These are phyloP conservation scores for Collariella sp. DNA, from an alignment of 495 filamentous ascomycete species.

Conservation along the genomic window DNA sequence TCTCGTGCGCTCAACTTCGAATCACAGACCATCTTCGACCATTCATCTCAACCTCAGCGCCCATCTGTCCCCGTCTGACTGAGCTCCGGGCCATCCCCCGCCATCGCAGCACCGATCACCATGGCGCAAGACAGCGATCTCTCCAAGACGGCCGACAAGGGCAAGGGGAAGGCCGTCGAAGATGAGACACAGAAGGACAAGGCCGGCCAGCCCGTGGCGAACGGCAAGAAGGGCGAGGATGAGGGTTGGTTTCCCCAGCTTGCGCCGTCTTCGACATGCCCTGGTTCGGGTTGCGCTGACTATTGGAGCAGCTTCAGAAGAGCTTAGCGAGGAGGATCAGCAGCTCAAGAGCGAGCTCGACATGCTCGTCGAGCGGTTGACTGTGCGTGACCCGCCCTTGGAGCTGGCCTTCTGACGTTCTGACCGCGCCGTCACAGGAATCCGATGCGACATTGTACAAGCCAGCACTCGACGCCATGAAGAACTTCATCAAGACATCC, in stretches of 20 bases:
- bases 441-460: constrained; percentile 80
- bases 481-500: constrained; percentile 94
- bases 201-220: constrained; percentile 56
- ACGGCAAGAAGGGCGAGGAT: constrained; percentile 66
- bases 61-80: neutral
- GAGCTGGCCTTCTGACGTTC: constrained; percentile 22
- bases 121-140: constrained; percentile 93
- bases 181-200: constrained; percentile 59
- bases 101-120: constrained; percentile 16
- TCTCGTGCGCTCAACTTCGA: neutral
- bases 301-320: constrained; percentile 42
- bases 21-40: neutral
- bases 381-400: constrained; percentile 45
- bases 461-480: constrained; percentile 87
- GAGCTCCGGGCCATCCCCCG: neutral
- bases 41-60: neutral
- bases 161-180: constrained; percentile 81
- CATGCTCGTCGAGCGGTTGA: constrained; percentile 93
- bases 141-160: constrained; percentile 80
- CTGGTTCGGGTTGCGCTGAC: constrained; percentile 18
- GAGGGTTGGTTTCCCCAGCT: constrained; percentile 31
- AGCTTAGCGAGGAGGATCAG: constrained; percentile 96
- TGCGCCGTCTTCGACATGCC: constrained; percentile 3
- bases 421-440: constrained; percentile 47
- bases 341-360: constrained; percentile 97